phyloP scores from a whole-genome alignment of 129 eudicot species.

The Arctium lappa region DNA sequence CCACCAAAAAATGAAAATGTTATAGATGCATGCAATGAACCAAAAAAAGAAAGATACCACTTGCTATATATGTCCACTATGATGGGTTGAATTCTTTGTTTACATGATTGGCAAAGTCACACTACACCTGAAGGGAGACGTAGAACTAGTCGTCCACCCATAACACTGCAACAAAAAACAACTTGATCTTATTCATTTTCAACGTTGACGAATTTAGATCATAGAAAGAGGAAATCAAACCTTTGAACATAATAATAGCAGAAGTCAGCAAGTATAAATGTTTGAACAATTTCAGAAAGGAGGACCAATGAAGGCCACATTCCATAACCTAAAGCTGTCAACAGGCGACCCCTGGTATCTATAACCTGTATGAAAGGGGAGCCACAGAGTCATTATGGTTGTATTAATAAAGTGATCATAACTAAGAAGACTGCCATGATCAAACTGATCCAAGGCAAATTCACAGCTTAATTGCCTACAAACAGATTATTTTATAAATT shows the following conservation, averaged over 20 bases:
- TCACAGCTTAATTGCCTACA: not conserved
- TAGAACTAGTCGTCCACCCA: slow-evolving; percentile 48
- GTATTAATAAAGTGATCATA: not conserved
- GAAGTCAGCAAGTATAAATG: slow-evolving; percentile 49
- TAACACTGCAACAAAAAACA: slow-evolving; percentile 34
- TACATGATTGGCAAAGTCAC: slow-evolving; percentile 23
- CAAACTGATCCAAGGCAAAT: too few species aligned
- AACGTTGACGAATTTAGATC: not conserved
- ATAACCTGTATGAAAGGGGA: slow-evolving; percentile 27
- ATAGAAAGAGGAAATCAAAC: slow-evolving; percentile 4
- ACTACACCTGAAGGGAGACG: slow-evolving; percentile 65
- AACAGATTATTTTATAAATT: too few species aligned
- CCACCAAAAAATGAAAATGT: not conserved
- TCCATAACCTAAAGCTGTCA: slow-evolving; percentile 48
- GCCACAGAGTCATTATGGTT: not conserved
- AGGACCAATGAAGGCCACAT: slow-evolving; percentile 52
- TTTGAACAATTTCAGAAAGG: slow-evolving; percentile 46
- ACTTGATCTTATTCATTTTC: not conserved
- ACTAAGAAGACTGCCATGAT: not conserved
- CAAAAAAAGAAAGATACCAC: not conserved
- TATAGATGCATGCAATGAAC: not conserved
- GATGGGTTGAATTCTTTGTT: slow-evolving; percentile 4
- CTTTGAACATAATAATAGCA: slow-evolving; percentile 52
- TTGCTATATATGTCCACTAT: not conserved
- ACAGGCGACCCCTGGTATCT: slow-evolving; percentile 41